Base-by-base conservation (phyloP, 768 basidiomycete genomes). In the Rhizopogon vulgaris region DNA sequence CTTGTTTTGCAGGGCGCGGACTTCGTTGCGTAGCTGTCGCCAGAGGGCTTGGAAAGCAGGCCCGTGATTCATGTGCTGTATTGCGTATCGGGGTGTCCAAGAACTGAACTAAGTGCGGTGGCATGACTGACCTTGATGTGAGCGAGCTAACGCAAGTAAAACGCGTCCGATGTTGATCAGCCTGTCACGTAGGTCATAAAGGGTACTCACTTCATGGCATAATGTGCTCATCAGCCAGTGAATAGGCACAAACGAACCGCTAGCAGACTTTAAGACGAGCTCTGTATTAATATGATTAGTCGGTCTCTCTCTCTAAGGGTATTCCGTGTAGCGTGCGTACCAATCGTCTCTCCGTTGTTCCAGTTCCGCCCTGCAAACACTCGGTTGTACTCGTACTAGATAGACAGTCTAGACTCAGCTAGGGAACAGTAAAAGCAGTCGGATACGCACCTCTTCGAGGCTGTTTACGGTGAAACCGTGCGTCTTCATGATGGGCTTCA, bases 291-390 rank as follows among this genome's bases (percentile, higher is more conserved):
- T 24, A 4, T 32, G 47, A 38, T 41, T 28, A 24, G 28, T 10
- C 28, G 28, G 22, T 22, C 22, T 22, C 30, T 34, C 15, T 22
- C 24, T 34, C 27, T 18, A 24, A 43, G 30, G 39, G 37, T n/a
- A 36, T 17, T 7, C 24, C 41, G 12, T 18, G n/a, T 37, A 27
- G 43, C 18, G 9, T 40, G 45, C 67, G 57, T 55, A 87, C 88
- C 89, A 52, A 93, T 71, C 9, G 81, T 84, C 67, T 93, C 90
- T 3, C 90, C 90, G 52, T 73, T 74, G 57, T 90, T 88, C 90
- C 90, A 93, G 63, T 91, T 92, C 43, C 90, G 75, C 1, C 90
- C 90, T 4, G 83, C 79, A 66, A 92, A 92, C 6, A 92, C 86
- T 12, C 58, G 60, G 62, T 92, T 92, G 60, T 80, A 77, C 61